Percentiles rank a stretch among this genome's conserved stretches.
Conservation (phyloP, 1,284 basidiomycete species). For the Ceraceosorus guamensis region DNA sequence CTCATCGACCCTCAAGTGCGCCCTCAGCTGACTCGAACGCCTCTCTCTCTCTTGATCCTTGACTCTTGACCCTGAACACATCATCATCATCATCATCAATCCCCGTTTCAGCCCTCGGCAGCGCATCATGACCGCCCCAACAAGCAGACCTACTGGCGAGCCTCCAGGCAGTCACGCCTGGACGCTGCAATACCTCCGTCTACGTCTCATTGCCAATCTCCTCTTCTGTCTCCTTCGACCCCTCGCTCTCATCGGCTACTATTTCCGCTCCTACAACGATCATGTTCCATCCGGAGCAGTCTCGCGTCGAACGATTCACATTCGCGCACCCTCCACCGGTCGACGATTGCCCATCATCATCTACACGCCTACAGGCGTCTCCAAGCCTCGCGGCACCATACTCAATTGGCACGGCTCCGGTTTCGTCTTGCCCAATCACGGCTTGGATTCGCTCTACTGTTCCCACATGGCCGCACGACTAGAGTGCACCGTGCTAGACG, state of each 20-base stretch:
- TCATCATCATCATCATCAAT: too few relatives aligned
- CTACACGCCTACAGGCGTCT: conserved; percentile 17
- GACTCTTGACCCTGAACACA: too few relatives aligned
- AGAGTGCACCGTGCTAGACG: conserved; percentile 55
- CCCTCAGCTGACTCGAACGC: too few relatives aligned
- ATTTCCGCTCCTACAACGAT: neutral
- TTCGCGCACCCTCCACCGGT: conserved; percentile 25
- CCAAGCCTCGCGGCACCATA: conserved; percentile 11
- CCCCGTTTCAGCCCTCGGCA: too few relatives aligned
- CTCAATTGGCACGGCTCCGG: conserved; percentile 28
- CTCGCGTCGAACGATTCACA: conserved; percentile 12
- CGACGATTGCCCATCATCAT: conserved; percentile 23
- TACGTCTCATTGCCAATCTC: neutral
- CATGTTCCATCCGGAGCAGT: too few relatives aligned
- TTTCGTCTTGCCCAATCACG: conserved; percentile 22
- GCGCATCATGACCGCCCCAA: too few relatives aligned
- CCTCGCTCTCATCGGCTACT: neutral
- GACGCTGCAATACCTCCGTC: neutral
- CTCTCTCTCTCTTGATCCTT: too few relatives aligned
- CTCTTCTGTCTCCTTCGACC: neutral
- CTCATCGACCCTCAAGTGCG: too few relatives aligned
- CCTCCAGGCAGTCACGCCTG: neutral
- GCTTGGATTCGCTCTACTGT: conserved; percentile 24
- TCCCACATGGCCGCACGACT: conserved; percentile 15
- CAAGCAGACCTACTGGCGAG: too few relatives aligned